phyloP scores from a whole-genome alignment of 495 filamentous ascomycete species.

The Letharia columbiana region DNA sequence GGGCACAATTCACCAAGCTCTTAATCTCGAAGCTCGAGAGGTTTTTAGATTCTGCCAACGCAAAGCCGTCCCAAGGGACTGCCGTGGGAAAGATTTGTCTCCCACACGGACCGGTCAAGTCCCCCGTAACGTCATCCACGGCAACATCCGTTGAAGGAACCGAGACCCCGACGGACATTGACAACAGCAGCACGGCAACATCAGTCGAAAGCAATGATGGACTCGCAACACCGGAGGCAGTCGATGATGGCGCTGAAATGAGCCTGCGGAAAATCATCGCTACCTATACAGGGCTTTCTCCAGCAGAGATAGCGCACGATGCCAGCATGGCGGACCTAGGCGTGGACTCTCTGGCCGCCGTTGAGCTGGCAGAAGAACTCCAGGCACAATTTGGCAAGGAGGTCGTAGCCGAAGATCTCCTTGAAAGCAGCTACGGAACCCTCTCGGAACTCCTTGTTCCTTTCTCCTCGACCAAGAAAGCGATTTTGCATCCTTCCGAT shows the following conservation, averaged over 20 bases:
- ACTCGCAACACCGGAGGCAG: not conserved
- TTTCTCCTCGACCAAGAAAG: slow-evolving; percentile 1
- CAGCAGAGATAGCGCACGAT: slow-evolving; percentile 12
- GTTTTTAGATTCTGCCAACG: slow-evolving; percentile 21
- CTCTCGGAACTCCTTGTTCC: slow-evolving; percentile 8
- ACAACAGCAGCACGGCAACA: slow-evolving; percentile 8
- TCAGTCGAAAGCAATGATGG: too few species aligned
- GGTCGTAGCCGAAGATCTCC: slow-evolving; percentile 14
- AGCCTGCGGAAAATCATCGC: slow-evolving; percentile 16
- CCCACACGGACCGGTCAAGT: not conserved
- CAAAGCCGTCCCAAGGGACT: slow-evolving; percentile 2
- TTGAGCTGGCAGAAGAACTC: slow-evolving; percentile 23
- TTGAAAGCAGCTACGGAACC: slow-evolving; percentile 7
- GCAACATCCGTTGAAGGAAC: slow-evolving; percentile 10
- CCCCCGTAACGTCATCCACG: slow-evolving; percentile 5
- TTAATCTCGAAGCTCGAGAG: slow-evolving; percentile 23
- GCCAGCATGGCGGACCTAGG: slow-evolving; percentile 18
- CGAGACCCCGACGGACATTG: not conserved
- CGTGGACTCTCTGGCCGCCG: slow-evolving; percentile 24
- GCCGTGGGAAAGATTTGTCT: not conserved
- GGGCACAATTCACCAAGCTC: slow-evolving; percentile 24
- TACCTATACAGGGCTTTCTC: slow-evolving; percentile 17
- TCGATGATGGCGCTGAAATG: slow-evolving; percentile 14
- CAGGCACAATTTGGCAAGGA: slow-evolving; percentile 16
- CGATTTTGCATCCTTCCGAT: not conserved